phyloP scores from a whole-genome alignment of 2,329 filamentous ascomycete species.

The Gaeumannomyces tritici region DNA sequence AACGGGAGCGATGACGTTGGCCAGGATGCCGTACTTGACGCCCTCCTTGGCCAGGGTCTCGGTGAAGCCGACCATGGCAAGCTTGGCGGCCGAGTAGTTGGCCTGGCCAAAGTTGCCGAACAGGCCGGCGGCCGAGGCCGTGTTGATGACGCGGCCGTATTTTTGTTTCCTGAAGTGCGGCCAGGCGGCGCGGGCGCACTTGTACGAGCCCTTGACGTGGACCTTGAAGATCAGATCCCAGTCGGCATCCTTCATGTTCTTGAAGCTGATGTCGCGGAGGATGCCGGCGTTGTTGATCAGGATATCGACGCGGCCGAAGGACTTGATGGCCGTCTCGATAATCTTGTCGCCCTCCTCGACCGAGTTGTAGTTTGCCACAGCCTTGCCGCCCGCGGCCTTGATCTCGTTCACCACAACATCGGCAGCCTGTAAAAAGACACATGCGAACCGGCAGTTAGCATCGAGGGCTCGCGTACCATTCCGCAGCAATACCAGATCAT shows the following conservation, averaged over 20 bases:
- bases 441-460: conserved; percentile 11
- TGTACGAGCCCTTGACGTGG: conserved; percentile 89
- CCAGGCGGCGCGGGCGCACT: conserved; percentile 91
- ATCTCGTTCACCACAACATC: conserved; percentile 79
- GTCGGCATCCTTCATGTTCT: conserved; percentile 95
- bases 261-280: conserved; percentile 89
- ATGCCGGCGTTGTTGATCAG: conserved; percentile 98
- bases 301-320: conserved; percentile 80
- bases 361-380: conserved; percentile 93
- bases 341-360: conserved; percentile 92
- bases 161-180: conserved; percentile 98
- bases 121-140: conserved; percentile 86
- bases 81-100: conserved; percentile 96
- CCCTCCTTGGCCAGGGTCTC: conserved; percentile 98
- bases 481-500: background rate
- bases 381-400: conserved; percentile 82
- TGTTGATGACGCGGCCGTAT: conserved; percentile 95
- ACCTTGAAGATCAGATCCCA: conserved; percentile 95
- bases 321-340: conserved; percentile 77
- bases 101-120: conserved; percentile 94
- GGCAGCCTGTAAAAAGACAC: conserved; percentile 48
- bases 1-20: conserved; percentile 91
- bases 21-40: conserved; percentile 92
- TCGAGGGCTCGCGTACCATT: no score
- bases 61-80: conserved; percentile 91